Conservation (phyloP, 2,329 filamentous ascomycete species). For the Allantophomopsis cytisporea region DNA sequence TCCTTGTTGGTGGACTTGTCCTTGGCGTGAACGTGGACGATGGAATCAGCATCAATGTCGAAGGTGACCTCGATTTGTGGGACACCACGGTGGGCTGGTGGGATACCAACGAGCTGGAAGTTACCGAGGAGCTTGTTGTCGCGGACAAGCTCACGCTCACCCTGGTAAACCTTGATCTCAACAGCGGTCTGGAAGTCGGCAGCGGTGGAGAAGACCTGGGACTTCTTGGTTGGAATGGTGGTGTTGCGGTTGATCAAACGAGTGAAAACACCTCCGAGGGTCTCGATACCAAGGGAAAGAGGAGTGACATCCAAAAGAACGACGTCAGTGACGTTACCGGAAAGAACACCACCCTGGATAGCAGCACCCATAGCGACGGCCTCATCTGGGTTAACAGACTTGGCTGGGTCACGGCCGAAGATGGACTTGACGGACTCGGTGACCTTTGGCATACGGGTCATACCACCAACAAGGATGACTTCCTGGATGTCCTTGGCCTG, state of each 20-base stretch:
- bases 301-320: constrained; percentile 92
- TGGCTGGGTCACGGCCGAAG: constrained; percentile 91
- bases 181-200: constrained; percentile 98
- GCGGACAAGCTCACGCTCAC: constrained; percentile 95
- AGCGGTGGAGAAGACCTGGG: constrained; percentile 92
- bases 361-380: constrained; percentile 95
- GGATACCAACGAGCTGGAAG: constrained; percentile 98
- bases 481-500: constrained; percentile 92
- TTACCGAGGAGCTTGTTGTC: constrained; percentile 99
- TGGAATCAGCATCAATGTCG: constrained; percentile 95
- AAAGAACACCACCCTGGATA: constrained; percentile 91
- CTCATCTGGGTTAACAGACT: constrained; percentile 98
- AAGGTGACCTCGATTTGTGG: constrained; percentile 97
- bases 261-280: constrained; percentile 93
- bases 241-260: constrained; percentile 98
- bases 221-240: constrained; percentile 98
- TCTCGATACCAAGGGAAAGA: constrained; percentile 96
- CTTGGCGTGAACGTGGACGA: constrained; percentile 95
- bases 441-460: constrained; percentile 99
- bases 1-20: constrained; percentile 99
- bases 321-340: constrained; percentile 92
- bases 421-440: constrained; percentile 90
- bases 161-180: constrained; percentile 99
- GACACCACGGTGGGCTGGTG: constrained; percentile 89
- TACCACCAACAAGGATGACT: constrained; percentile 94